Evolutionary conservation across 768 basidiomycete genomes (phyloP), one percentile per base, ranked within the genome.

Genomic region (Sporobolomyces roseus): DNA sequence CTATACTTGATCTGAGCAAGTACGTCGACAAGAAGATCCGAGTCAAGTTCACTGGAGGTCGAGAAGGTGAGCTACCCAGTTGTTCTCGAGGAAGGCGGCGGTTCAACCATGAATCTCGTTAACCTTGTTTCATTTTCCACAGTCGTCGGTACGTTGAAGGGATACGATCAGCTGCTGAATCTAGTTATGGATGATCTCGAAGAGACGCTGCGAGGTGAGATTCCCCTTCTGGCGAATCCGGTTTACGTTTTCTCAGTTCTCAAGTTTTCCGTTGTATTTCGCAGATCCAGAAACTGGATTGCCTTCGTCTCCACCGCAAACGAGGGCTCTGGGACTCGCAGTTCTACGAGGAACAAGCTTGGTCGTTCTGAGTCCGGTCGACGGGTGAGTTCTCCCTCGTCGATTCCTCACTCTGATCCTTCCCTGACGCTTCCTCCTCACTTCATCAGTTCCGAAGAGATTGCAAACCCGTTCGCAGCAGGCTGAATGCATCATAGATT

Each of bases 11-110:
- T 79, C 86, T 98, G 36, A 86, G 89, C 55, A 93, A 94, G 79
- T 98, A 96, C 75, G 88, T 89, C 60, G 90, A 94, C 79, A 87
- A 93, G 79, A 84, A 86, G 70, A 90, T 99, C 77, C 82, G 91
- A 63, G 93, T 98, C 76, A 97, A 96, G 80, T 98, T 99, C 77
- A 91, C 91, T n/a, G 96, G 96, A 50, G 94, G 94, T 45, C 82
- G 96, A 46, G 93, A 99, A 62, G 52, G 51, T 70, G 32, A 33
- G 63, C 70, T n/a, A n/a, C n/a, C n/a, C n/a, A n/a, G 61, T 16
- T 46, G 4, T 27, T 36, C 30, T 66, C 56, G 38, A 41, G 38
- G 38, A n/a, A n/a, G n/a, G n/a, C n/a, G n/a, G n/a, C n/a, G n/a
- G n/a, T n/a, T n/a, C n/a, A n/a, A n/a, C n/a, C n/a, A n/a, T n/a